Percentiles rank a stretch among this genome's conserved stretches.
These are phyloP conservation scores for Dentipellis fragilis DNA, from an alignment of 768 basidiomycete species.

Conservation along the genomic window DNA sequence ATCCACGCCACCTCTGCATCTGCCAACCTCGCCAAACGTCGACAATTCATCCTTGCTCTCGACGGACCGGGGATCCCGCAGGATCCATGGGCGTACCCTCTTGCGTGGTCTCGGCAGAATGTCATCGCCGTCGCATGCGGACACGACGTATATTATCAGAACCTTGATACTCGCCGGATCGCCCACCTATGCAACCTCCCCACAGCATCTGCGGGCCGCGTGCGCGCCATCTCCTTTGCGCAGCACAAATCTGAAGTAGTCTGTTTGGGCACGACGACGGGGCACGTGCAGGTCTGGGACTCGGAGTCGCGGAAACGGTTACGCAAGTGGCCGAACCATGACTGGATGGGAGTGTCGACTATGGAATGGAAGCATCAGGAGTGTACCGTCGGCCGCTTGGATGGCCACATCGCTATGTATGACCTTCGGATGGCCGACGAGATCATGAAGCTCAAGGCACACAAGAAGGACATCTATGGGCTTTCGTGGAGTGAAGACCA, in stretches of 20 bases:
- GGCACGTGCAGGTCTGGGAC: constrained; percentile 48
- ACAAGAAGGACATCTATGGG: constrained; percentile 26
- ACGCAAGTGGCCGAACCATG: constrained; percentile 24
- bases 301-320: constrained; percentile 22
- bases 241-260: constrained; percentile 31
- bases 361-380: constrained; percentile 23
- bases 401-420: constrained; percentile 27
- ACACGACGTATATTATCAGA: constrained; percentile 50
- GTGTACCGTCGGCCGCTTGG: constrained; percentile 29
- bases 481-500: constrained; percentile 33
- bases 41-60: constrained; percentile 48
- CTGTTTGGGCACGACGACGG: constrained; percentile 41
- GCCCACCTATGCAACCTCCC: constrained; percentile 37
- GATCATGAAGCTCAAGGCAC: constrained; percentile 20
- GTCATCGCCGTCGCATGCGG: constrained; percentile 55
- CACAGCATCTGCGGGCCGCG: constrained; percentile 25
- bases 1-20: constrained; percentile 37
- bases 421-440: constrained; percentile 25
- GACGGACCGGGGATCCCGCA: constrained; percentile 54
- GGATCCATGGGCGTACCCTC: constrained; percentile 45
- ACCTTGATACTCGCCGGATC: constrained; percentile 45
- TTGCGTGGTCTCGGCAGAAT: constrained; percentile 52
- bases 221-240: constrained; percentile 43
- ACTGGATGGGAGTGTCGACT: constrained; percentile 27
- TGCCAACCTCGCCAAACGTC: constrained; percentile 44